phyloP scores from a whole-genome alignment of 805 yeast genomes.

The Wickerhamia fluorescens region DNA sequence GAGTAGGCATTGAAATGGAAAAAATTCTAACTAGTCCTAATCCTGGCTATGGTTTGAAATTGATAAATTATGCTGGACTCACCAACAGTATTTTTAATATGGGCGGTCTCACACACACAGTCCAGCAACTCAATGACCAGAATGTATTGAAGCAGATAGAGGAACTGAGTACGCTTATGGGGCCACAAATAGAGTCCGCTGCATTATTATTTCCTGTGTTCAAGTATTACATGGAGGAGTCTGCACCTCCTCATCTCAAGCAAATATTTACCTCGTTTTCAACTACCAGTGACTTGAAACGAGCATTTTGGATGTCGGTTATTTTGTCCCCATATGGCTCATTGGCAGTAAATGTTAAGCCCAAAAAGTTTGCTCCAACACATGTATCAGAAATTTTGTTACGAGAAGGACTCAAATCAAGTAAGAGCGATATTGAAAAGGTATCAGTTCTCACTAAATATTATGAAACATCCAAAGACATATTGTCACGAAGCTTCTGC shows the following conservation, averaged over 20 bases:
- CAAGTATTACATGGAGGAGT: constrained; percentile 1
- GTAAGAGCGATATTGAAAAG: constrained; percentile 47
- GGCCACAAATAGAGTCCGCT: constrained; percentile 13
- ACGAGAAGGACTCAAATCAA: constrained; percentile 64
- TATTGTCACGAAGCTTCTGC: constrained; percentile 13
- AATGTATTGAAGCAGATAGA: constrained; percentile 11
- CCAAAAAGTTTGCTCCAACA: constrained; percentile 26
- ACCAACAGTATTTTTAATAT: constrained; percentile 50
- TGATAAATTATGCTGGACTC: constrained; percentile 50
- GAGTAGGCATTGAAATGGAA: constrained; percentile 79
- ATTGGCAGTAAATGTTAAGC: constrained; percentile 26
- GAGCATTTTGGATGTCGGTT: constrained; percentile 41
- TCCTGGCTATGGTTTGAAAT: constrained; percentile 55
- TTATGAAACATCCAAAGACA: constrained; percentile 12
- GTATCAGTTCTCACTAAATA: constrained; percentile 38
- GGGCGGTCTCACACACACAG: constrained; percentile 15
- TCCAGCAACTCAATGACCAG: constrained; percentile 12
- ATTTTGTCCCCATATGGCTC: constrained; percentile 46
- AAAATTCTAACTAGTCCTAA: constrained; percentile 65
- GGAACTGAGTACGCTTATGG: constrained; percentile 7
- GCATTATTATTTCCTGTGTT: constrained; percentile 18
- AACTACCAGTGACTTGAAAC: constrained; percentile 7
- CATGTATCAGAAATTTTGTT: constrained; percentile 46
- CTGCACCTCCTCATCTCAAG: constrained; percentile 1
- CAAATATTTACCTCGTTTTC: constrained; percentile 1